Percentiles rank a stretch among this genome's conserved stretches.
phyloP scores from a whole-genome alignment of 208 protist species.

The Borovskyia barvae region DNA sequence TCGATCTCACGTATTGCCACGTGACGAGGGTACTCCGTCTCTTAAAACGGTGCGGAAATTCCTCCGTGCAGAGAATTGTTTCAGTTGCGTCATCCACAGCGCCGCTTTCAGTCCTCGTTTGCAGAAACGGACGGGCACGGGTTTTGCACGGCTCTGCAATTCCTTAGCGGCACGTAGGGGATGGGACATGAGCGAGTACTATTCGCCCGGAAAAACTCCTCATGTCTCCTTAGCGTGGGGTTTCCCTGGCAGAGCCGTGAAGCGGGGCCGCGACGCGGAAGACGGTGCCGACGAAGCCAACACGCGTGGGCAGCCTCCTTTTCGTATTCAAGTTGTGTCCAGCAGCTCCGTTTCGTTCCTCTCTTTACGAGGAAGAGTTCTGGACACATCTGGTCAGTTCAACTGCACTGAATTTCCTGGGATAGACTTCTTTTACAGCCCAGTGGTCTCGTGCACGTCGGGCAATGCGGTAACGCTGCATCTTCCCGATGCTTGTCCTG shows the following conservation, averaged over 20 bases:
- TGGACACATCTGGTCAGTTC: constrained; percentile 42
- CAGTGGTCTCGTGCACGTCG: constrained; percentile 14
- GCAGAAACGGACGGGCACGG: no score
- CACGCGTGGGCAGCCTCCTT: no score
- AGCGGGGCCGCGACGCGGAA: constrained; percentile 11
- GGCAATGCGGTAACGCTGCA: constrained; percentile 14
- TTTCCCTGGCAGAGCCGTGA: neutral
- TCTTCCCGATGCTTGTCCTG: neutral
- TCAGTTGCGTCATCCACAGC: no score
- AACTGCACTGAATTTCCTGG: constrained; percentile 34
- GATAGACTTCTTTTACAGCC: constrained; percentile 48
- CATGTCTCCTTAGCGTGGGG: constrained; percentile 1
- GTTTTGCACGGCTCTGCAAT: no score
- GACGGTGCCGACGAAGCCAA: no score
- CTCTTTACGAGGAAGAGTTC: constrained; percentile 23
- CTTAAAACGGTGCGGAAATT: no score
- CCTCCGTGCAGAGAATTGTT: no score
- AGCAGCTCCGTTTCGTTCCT: neutral
- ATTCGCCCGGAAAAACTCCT: neutral
- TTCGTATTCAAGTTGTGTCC: constrained; percentile 12
- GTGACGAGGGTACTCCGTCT: no score
- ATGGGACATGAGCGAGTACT: constrained; percentile 18
- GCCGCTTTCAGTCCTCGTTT: no score
- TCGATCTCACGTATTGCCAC: no score
- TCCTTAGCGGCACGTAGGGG: no score